phyloP scores from a whole-genome alignment of 2,329 filamentous ascomycete species.

The Cercospora canescens region DNA sequence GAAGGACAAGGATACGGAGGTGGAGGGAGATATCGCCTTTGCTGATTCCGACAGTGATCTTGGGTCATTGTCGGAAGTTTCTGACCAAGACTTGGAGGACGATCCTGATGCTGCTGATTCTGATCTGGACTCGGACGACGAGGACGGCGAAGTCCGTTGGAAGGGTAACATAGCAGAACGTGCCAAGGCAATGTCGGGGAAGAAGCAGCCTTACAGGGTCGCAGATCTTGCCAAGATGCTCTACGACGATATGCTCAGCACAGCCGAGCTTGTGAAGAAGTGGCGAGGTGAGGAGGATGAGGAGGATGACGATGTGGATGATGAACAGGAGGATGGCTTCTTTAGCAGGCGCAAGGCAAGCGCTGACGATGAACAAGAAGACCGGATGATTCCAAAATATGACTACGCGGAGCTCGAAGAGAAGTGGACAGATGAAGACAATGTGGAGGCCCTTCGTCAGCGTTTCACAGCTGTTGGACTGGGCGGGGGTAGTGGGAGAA shows the following conservation, averaged over 20 bases:
- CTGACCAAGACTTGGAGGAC: constrained; percentile 56
- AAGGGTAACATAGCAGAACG: constrained; percentile 82
- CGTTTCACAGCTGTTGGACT: constrained; percentile 74
- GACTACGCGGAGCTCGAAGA: constrained; percentile 78
- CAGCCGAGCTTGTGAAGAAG: constrained; percentile 71
- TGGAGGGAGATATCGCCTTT: constrained; percentile 77
- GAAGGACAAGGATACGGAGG: constrained; percentile 48
- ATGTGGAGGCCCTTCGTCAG: constrained; percentile 70
- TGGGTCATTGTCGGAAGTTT: constrained; percentile 73
- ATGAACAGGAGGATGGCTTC: constrained; percentile 63
- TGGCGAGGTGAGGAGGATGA: constrained; percentile 72
- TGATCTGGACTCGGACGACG: constrained; percentile 51
- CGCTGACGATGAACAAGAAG: constrained; percentile 59
- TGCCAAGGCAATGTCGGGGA: constrained; percentile 69
- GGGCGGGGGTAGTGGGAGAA: constrained; percentile 48
- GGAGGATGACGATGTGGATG: constrained; percentile 58
- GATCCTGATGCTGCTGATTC: constrained; percentile 44
- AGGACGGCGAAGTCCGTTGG: constrained; percentile 81
- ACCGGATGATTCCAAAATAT: constrained; percentile 74
- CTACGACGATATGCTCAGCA: constrained; percentile 78
- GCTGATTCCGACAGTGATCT: constrained; percentile 97
- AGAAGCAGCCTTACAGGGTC: constrained; percentile 71
- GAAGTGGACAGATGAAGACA: constrained; percentile 82
- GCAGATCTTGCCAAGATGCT: constrained; percentile 82
- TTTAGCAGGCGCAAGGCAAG: constrained; percentile 60